Evolutionary conservation across 164 flowering plant genomes (phyloP), one percentile per base, ranked within the genome.

Genomic region (Chimonanthus praecox): DNA sequence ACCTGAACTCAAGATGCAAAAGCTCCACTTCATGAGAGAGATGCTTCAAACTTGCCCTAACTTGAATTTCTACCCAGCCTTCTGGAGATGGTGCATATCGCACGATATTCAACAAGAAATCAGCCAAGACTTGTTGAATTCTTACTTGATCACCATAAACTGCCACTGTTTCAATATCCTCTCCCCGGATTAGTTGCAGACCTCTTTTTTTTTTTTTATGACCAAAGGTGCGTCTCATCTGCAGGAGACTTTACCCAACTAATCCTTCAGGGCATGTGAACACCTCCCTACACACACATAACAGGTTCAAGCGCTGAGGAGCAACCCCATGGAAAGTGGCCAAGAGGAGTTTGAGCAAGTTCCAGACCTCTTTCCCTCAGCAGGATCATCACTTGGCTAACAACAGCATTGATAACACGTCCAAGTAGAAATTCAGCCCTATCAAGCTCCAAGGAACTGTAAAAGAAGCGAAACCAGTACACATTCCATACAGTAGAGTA

Each of bases 61-160:
- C 91, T 71, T 90, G 96, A 80, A 95, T 87, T 83, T 95, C 97
- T 46, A 95, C 91, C 98, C 99, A 95, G 47, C 98, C 97, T n/a
- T 84, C 95, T 21, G 94, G 88, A 62, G 90, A 77, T 64, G 97
- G 97, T 18, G 97, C 93, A 83, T 84, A 83, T 6, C 84, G 86
- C 68, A 90, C 94, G 89, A 91, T 88, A 79, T 88, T 92, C 77
- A 88, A 71, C 78, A 95, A 80, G 77, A 92, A 92, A 79, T 88
- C 94, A 46, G 92, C 87, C 82, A 92, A 79, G 45, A 91, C 88
- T 80, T 95, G 97, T 78, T 95, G 97, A 70, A 89, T 81, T 81
- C 98, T 87, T 9, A 83, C 82, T 81, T 95, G 97, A 85, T 92
- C 99, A 18, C 98, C 98, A 77, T 71, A 86, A 50, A 92, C 91